These are phyloP conservation scores for Taphrina sp. DNA, from an alignment of 1,139 yeast species.

Conservation along the genomic window DNA sequence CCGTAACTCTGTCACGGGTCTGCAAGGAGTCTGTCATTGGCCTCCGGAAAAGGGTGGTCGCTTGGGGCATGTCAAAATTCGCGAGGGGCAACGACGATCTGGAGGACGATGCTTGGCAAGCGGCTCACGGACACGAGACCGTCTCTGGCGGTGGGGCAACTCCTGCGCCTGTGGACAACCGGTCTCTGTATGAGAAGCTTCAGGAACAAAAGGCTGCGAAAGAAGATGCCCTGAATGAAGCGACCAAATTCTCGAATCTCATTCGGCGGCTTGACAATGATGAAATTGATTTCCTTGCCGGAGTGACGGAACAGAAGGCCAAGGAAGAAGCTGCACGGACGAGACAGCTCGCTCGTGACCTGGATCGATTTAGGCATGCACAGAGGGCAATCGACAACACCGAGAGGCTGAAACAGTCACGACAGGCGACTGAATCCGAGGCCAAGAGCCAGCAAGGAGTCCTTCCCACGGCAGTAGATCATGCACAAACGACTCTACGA, in stretches of 20 bases:
- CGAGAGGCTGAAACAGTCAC: constrained; percentile 8
- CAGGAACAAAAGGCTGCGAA: constrained; percentile 40
- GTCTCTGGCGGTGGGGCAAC: not conserved
- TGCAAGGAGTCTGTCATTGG: too few relatives aligned
- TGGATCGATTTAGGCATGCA: constrained; percentile 35
- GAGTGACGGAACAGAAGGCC: constrained; percentile 36
- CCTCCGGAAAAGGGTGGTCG: too few relatives aligned
- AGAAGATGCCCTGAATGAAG: constrained; percentile 39
- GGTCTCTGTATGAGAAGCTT: constrained; percentile 39
- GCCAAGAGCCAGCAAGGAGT: too few relatives aligned
- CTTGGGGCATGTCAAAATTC: constrained; percentile 4
- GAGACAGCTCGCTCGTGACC: constrained; percentile 34
- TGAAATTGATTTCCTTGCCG: constrained; percentile 40
- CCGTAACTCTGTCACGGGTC: too few relatives aligned
- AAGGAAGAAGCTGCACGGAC: constrained; percentile 33
- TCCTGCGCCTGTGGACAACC: constrained; percentile 33
- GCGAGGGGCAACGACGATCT: constrained; percentile 5
- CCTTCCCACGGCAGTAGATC: too few relatives aligned
- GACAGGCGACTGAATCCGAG: not conserved
- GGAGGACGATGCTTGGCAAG: constrained; percentile 10
- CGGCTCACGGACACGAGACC: constrained; percentile 2
- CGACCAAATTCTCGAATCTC: constrained; percentile 37
- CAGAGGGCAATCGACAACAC: constrained; percentile 11
- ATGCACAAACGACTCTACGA: too few relatives aligned
- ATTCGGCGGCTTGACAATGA: constrained; percentile 40